phyloP scores from a whole-genome alignment of 2,329 filamentous ascomycete genomes.

The Dothideomycetidae sp. region DNA sequence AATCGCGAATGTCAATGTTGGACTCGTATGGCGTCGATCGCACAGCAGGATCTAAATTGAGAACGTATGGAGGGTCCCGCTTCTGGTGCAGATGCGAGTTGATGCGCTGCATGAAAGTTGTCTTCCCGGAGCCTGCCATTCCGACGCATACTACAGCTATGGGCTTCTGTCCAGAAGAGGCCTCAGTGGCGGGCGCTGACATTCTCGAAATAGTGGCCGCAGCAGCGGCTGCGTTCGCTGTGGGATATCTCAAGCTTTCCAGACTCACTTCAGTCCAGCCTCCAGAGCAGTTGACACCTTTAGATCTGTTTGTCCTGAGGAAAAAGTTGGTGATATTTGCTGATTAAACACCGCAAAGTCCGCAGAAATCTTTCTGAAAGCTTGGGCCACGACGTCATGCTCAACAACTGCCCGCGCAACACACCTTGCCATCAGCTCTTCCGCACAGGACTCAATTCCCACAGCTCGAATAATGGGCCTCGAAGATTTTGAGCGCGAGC shows the following conservation, averaged over 20 bases:
- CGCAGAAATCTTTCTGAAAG: background rate
- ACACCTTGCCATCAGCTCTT: too few relatives aligned
- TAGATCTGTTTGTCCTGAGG: background rate
- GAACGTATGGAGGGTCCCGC: conserved; percentile 67
- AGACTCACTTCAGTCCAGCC: too few relatives aligned
- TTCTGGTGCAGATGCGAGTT: conserved; percentile 73
- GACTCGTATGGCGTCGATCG: conserved; percentile 84
- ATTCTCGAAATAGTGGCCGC: background rate
- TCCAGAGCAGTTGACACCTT: background rate
- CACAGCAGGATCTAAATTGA: conserved; percentile 94
- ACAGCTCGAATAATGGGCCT: conserved; percentile 45
- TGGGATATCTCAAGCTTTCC: too few relatives aligned
- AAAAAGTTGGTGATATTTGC: background rate
- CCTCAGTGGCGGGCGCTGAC: too few relatives aligned
- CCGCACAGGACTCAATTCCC: too few relatives aligned
- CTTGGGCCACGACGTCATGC: conserved; percentile 3
- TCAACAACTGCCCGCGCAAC: too few relatives aligned
- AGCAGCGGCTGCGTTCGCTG: too few relatives aligned
- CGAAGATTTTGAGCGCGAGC: conserved; percentile 63
- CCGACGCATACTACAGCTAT: conserved; percentile 84
- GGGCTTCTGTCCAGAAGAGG: conserved; percentile 29
- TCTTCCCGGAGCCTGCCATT: conserved; percentile 98
- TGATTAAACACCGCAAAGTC: background rate
- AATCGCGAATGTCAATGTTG: conserved; percentile 98
- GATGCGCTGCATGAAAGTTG: conserved; percentile 99